Evolutionary conservation across 1,284 basidiomycete species (phyloP), one percentile per base, ranked within the genome.

Genomic region (Ganoderma multipileum): DNA sequence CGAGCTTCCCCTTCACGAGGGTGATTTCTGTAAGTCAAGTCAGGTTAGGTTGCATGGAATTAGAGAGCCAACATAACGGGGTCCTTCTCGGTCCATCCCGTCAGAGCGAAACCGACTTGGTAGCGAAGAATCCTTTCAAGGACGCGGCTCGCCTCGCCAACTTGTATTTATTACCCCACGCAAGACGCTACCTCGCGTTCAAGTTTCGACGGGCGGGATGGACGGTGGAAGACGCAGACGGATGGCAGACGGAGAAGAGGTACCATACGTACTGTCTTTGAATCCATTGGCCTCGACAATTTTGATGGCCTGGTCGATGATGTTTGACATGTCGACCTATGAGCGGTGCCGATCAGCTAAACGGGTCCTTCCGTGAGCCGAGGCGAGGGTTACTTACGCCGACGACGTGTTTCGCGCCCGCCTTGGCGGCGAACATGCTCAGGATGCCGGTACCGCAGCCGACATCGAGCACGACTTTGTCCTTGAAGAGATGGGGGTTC

Each of bases 271-370:
- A 97, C 95, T 94, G 80, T 98, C 92, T 82, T 91, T 90, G 86
- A 99, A 98, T 62, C 97, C 97, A 77, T 99, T 99, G 20, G 95
- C 94, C 76, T 96, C 92, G 73, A 99, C 91, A 75, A 99, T 99
- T 84, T 96, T 97, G 84, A 93, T 90, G 7, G 98, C 98, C 85
- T 99, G 97, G 84, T 99, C 97, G 79, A 99, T 95, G 83, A 99
- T 99, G 84, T 99, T 99, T 73, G 96, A 98, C 98, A 99, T 99
- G 84, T 99, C 98, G 81, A 99, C 97, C 94, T 95, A 65, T n/a
- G 11, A 26, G 26, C 30, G 57, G n/a, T 23, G 42, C 20, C 28
- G 28, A 47, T 44, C 28, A 20, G 54, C 16, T 8, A 12, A 9
- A 42, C 23, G 8, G 50, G 1, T 50, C 44, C 26, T 26, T 16